Conservation (phyloP, 2,329 filamentous ascomycete species). For the Clarireedia hainanense region DNA sequence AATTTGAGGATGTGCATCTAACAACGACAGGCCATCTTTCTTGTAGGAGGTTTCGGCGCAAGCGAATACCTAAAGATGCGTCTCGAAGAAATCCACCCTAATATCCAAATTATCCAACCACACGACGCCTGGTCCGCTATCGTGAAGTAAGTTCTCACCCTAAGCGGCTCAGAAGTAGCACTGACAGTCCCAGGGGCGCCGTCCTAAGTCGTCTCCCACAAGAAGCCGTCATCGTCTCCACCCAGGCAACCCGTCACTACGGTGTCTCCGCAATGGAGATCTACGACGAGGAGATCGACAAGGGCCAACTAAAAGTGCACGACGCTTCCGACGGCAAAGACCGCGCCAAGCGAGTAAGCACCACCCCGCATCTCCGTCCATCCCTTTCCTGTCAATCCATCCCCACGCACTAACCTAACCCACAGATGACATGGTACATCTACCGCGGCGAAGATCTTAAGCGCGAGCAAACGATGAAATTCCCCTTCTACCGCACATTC, state of each 20-base stretch:
- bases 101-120: conserved; percentile 17
- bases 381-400: not conserved
- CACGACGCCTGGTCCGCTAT: conserved; percentile 18
- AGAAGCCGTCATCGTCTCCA: conserved; percentile 15
- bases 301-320: conserved; percentile 2
- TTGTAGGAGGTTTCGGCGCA: conserved; percentile 21
- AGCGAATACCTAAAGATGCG: conserved; percentile 29
- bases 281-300: conserved; percentile 8
- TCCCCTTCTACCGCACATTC: conserved; percentile 14
- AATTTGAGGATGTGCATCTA: conserved; percentile 14
- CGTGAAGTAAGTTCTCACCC: conserved; percentile 14
- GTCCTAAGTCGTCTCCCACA: conserved; percentile 16
- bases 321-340: not conserved
- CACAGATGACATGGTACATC: conserved; percentile 22
- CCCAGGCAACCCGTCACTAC: conserved; percentile 15
- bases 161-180: not conserved
- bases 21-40: conserved; percentile 17
- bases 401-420: not conserved
- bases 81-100: conserved; percentile 32
- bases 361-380: not conserved
- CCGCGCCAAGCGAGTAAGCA: not conserved
- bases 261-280: conserved; percentile 11
- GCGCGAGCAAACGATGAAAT: conserved; percentile 11
- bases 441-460: conserved; percentile 15
- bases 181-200: conserved; percentile 11